These are phyloP conservation scores for Ogataea glucozyma DNA, from an alignment of 805 yeast genomes.

Conservation along the genomic window DNA sequence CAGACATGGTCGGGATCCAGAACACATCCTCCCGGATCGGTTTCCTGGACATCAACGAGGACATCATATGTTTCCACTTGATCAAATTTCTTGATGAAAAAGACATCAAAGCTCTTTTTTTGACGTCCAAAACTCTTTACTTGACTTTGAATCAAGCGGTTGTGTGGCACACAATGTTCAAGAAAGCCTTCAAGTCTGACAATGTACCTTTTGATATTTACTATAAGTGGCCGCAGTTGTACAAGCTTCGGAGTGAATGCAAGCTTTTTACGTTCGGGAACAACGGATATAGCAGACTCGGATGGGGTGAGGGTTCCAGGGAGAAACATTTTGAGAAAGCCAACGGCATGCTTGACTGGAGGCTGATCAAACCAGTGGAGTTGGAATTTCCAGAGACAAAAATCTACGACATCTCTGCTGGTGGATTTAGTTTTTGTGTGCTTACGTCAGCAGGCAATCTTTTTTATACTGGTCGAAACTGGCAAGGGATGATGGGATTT, in stretches of 20 bases:
- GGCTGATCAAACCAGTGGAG: conserved; percentile 16
- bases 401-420: conserved; percentile 53
- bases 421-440: conserved; percentile 65
- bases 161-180: conserved; percentile 47
- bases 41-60: conserved; percentile 40
- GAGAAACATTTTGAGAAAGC: conserved; percentile 21
- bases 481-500: conserved; percentile 39
- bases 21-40: neutral
- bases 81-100: conserved; percentile 35
- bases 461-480: conserved; percentile 50
- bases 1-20: no score
- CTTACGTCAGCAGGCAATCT: conserved; percentile 56
- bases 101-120: conserved; percentile 44
- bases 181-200: conserved; percentile 45
- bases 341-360: conserved; percentile 12
- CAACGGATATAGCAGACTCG: conserved; percentile 46
- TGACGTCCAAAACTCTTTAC: conserved; percentile 41
- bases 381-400: conserved; percentile 36
- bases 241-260: conserved; percentile 40
- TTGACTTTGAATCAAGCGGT: conserved; percentile 39
- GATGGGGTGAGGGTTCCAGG: conserved; percentile 26
- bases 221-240: conserved; percentile 53
- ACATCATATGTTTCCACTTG: conserved; percentile 40
- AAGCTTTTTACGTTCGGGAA: conserved; percentile 54
- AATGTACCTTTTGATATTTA: conserved; percentile 43